phyloP scores from a whole-genome alignment of 495 filamentous ascomycete species.

The Corynascus novoguineensis region DNA sequence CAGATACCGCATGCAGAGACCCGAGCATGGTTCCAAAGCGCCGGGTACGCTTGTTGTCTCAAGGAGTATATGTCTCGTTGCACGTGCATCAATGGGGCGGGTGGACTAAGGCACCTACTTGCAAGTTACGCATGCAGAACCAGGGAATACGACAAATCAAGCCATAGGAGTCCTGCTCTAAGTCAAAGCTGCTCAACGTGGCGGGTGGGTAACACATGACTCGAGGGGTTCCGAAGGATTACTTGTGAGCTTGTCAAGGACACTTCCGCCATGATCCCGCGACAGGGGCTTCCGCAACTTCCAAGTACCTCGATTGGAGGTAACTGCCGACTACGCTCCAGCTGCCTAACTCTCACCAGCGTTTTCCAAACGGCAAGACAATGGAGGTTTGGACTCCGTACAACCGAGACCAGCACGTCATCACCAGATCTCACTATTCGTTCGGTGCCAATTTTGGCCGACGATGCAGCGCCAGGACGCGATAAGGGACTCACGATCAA shows the following conservation, averaged over 20 bases:
- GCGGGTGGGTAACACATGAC: conserved; percentile 6
- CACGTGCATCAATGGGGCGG: background rate
- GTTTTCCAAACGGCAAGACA: background rate
- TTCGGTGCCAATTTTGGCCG: background rate
- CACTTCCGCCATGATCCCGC: conserved; percentile 7
- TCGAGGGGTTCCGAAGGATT: background rate
- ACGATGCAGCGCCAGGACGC: background rate
- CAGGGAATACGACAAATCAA: background rate
- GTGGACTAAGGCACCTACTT: too few relatives aligned
- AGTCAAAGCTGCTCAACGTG: background rate
- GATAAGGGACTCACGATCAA: background rate
- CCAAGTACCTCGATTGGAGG: background rate
- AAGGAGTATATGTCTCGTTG: conserved; percentile 10
- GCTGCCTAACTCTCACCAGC: background rate
- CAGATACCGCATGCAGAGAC: conserved; percentile 8
- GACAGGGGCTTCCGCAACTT: conserved; percentile 13
- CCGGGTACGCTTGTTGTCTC: conserved; percentile 13
- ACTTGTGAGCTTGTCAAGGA: background rate
- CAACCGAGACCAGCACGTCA: conserved; percentile 1
- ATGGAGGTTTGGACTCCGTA: background rate
- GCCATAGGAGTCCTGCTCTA: background rate
- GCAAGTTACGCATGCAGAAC: background rate
- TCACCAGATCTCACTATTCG: conserved; percentile 1
- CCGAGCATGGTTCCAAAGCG: conserved; percentile 12
- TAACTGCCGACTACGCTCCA: conserved; percentile 2